Base-by-base conservation (phyloP, 176 grass and related monocot species). In the Echinochloa phyllopogon region DNA sequence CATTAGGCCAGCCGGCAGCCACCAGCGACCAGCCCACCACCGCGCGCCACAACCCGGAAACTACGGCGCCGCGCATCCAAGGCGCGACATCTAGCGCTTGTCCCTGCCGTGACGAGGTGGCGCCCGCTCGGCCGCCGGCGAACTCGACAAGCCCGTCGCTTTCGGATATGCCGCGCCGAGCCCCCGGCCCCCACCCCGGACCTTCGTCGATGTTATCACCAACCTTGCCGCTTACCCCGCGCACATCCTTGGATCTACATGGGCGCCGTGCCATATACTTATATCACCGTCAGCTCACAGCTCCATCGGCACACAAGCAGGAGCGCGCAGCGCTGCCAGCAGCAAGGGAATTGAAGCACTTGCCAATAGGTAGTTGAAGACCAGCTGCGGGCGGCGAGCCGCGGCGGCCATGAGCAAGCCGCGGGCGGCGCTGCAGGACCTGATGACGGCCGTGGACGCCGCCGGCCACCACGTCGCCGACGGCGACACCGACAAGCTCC, bases 151-250 rank as follows among this genome's bases (percentile, higher is more conserved):
- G 18, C 79, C 18, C 37, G 6, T 64, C 44, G 69, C 43, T 84
- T 64, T 79, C 86, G 63, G 49, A 81, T 53, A 76, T 53, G 15
- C 74, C 45, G 17, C 43, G 15, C 74, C 45, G 17, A 52, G 20
- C 12, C 69, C 37, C 11, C 17, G 44, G 77, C 21, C 36, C 12
- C 16, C 27, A 14, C 36, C 12, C 16, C 27, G 10, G 16, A 47
- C 13, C 64, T 13, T 16, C 88, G 66, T 90, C 63, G 88, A 55
- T 86, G 41, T 70, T 59, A 90, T 90, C 88, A 90, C 88, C 88
- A 64, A 27, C 8, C 65, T 71, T 82, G 78, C 64, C 83, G 55
- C 83, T 77, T 65, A 53, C 45, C 38, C 72, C 44, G 1, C 64
- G 3, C 36, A 13, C 78, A 57, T 8, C 27, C 8, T 82, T 90